Percentiles rank a stretch among this genome's conserved stretches.
Conservation (phyloP, 345 rosid species). For the Camelina neglecta region DNA sequence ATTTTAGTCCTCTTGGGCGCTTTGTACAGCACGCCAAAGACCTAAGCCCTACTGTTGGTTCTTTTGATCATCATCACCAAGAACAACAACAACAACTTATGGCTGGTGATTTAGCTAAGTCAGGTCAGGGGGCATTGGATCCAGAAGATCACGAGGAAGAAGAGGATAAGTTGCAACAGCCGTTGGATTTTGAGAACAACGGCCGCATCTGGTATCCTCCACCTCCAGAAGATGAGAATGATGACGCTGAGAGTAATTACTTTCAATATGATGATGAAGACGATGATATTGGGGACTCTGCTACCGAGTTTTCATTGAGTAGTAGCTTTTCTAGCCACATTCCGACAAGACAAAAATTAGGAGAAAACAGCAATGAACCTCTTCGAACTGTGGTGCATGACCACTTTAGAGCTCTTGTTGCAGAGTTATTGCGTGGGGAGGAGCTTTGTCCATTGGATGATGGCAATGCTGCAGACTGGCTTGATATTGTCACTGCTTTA, state of each 20-base stretch:
- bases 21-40: conserved; percentile 74
- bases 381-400: conserved; percentile 73
- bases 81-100: conserved; percentile 39
- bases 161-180: conserved; percentile 51
- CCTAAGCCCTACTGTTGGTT: conserved; percentile 59
- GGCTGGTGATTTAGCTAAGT: conserved; percentile 62
- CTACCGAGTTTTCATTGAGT: conserved; percentile 70
- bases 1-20: conserved; percentile 81
- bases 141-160: conserved; percentile 51
- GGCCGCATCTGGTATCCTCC: conserved; percentile 94
- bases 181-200: conserved; percentile 85
- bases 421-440: conserved; percentile 82
- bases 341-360: conserved; percentile 68
- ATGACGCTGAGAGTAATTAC: conserved; percentile 72
- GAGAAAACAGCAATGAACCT: conserved; percentile 74
- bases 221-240: conserved; percentile 83
- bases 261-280: conserved; percentile 86
- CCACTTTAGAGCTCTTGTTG: conserved; percentile 97
- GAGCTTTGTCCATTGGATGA: conserved; percentile 59
- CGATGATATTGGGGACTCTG: conserved; percentile 81
- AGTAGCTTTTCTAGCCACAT: conserved; percentile 73
- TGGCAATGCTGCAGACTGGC: conserved; percentile 69
- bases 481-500: conserved; percentile 72
- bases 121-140: conserved; percentile 53
- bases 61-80: conserved; percentile 52